A percentile compares a stretch with the other conserved stretches of the same genome.
These are phyloP conservation scores for Xerocomellus intermedius DNA, from an alignment of 768 basidiomycete species.

Conservation along the genomic window DNA sequence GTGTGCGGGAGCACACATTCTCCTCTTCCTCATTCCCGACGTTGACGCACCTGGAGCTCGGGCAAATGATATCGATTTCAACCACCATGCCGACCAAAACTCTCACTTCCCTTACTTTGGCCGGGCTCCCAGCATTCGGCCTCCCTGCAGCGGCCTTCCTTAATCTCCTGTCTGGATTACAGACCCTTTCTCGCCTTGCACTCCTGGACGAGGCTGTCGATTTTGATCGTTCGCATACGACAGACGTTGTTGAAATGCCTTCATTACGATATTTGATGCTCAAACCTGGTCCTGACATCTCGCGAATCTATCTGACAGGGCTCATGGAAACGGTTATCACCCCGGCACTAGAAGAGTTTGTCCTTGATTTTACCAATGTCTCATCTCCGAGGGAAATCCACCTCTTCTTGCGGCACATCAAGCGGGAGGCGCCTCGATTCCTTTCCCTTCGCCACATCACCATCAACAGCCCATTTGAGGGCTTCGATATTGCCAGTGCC, in stretches of 20 bases:
- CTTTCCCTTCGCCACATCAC: constrained; percentile 22
- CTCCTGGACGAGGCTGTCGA: constrained; percentile 30
- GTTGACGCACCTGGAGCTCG: constrained; percentile 24
- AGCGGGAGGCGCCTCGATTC: constrained; percentile 27
- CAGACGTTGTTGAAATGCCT: constrained; percentile 14
- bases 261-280: constrained; percentile 21
- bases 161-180: constrained; percentile 22
- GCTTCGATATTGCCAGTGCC: constrained; percentile 21
- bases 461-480: constrained; percentile 26
- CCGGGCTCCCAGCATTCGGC: constrained; percentile 21
- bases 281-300: constrained; percentile 28
- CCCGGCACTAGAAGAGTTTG: constrained; percentile 25
- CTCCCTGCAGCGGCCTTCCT: constrained; percentile 22
- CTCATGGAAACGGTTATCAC: constrained; percentile 23
- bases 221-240: constrained; percentile 17
- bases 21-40: constrained; percentile 21
- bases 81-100: constrained; percentile 14
- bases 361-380: constrained; percentile 26
- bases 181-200: constrained; percentile 21
- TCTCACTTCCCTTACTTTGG: constrained; percentile 26
- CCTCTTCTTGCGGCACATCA: constrained; percentile 28
- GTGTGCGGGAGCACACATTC: constrained; percentile 9
- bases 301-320: constrained; percentile 27
- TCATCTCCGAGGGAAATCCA: constrained; percentile 28
- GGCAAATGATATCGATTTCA: constrained; percentile 17